These are phyloP conservation scores for Cubamyces lactineus DNA, from an alignment of 768 basidiomycete genomes.

Conservation along the genomic window DNA sequence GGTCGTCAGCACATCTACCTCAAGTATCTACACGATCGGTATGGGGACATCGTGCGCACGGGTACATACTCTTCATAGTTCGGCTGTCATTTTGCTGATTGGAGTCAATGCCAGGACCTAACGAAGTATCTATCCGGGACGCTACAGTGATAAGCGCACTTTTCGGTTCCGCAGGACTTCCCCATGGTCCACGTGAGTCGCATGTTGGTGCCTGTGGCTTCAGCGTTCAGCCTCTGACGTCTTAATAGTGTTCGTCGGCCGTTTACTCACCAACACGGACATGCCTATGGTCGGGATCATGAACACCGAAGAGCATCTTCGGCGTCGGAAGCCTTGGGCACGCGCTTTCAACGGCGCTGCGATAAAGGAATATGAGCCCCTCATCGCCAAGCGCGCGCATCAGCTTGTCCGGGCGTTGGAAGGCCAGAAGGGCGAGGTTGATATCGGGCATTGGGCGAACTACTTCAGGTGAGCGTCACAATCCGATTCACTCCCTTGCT, in stretches of 20 bases:
- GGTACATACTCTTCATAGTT: conserved; percentile 28
- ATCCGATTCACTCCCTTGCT: neutral
- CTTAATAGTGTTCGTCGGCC: conserved; percentile 1
- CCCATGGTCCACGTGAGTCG: conserved; percentile 44
- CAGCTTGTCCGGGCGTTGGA: conserved; percentile 46
- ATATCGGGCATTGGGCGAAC: conserved; percentile 42
- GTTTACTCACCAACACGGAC: conserved; percentile 12
- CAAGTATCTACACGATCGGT: conserved; percentile 40
- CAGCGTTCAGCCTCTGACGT: conserved; percentile 30
- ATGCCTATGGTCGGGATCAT: conserved; percentile 10
- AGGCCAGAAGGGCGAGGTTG: conserved; percentile 28
- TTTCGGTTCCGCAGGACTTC: conserved; percentile 38
- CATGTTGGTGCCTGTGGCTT: conserved; percentile 24
- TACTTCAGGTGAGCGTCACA: conserved; percentile 42
- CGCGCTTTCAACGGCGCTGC: conserved; percentile 50
- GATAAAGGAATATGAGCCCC: conserved; percentile 49
- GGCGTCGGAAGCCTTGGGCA: conserved; percentile 51
- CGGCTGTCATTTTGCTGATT: neutral
- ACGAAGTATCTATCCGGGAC: conserved; percentile 47
- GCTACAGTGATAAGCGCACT: conserved; percentile 36
- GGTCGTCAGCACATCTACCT: conserved; percentile 37
- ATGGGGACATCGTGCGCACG: conserved; percentile 42
- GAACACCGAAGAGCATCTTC: conserved; percentile 42
- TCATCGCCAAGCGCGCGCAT: conserved; percentile 41
- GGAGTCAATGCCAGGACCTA: conserved; percentile 41